Evolutionary conservation across 768 basidiomycete species (phyloP), one percentile per base, ranked within the genome.

Genomic region (Lenzites betulinus): DNA sequence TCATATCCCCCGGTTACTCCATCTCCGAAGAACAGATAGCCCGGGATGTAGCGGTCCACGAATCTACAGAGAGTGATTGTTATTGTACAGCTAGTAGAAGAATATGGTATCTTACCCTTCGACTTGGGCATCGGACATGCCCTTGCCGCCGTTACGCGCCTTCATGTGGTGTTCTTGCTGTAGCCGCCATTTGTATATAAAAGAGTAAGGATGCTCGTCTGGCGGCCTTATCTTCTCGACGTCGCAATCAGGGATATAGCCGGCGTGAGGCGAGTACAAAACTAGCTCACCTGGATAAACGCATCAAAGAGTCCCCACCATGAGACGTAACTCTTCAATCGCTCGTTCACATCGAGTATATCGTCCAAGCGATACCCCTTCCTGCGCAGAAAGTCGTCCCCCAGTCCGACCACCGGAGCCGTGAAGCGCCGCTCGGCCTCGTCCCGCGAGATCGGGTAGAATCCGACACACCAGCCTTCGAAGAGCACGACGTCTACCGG

Each of bases 391-490:
- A 67, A 68, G 26, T 66, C 69, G 9, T 70, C 70, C 9, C 54
- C 66, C 5, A 76, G 66, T 7, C 73, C 59, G 58, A 66, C 60
- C 2, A 77, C 76, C 41, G 71, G 65, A 22, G 63, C 52, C 12
- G 76, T 71, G 83, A 88, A 93, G 30, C 80, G 76, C 39, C 69
- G 69, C 44, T 83, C 78, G 35, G 93, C 71, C 60, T 84, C 82
- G 11, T 77, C 73, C 18, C 64, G 47, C 0, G 77, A 66, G 7
- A 92, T 78, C 1, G 93, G 87, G 51, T 81, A 79, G 70, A 97
- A 98, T 0, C 96, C 95, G 23, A 91, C 85, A 73, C 89, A 94
- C 97, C 97, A 99, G 11, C 97, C 97, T 76, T 99, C 97, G 50
- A 99, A 76, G 50, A 99, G 81, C 51, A 98, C 88, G 15, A 98